phyloP scores from a whole-genome alignment of 1,284 basidiomycete genomes.

The Irpex sp. region DNA sequence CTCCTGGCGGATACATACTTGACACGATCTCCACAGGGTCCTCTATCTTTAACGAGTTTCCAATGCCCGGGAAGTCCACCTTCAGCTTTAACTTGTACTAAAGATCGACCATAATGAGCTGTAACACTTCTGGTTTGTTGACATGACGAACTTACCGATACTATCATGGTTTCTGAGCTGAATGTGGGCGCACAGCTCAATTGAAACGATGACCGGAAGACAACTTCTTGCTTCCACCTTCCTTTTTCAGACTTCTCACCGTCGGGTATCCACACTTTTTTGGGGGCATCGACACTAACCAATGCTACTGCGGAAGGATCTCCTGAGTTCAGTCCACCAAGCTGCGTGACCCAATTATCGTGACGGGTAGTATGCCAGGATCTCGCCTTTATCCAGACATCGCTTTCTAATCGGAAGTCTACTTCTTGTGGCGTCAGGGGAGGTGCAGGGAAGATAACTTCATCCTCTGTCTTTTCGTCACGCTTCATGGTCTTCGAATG shows the following conservation, averaged over 20 bases:
- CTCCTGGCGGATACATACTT: not conserved
- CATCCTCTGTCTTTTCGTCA: not conserved
- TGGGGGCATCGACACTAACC: conserved; percentile 2
- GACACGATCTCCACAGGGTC: conserved; percentile 6
- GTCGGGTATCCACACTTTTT: conserved; percentile 16
- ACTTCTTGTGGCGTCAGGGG: not conserved
- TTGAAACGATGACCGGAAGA: conserved; percentile 11
- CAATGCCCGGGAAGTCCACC: conserved; percentile 12
- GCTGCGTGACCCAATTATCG: not conserved
- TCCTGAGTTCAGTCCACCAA: not conserved
- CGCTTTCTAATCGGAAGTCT: conserved; percentile 2
- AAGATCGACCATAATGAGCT: not conserved
- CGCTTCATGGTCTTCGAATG: not conserved
- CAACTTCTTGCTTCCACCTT: conserved; percentile 16
- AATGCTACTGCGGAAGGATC: not conserved
- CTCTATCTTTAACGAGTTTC: conserved; percentile 5
- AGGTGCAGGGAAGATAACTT: conserved; percentile 1
- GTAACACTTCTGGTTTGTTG: not conserved
- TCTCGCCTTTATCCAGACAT: not conserved
- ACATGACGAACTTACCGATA: not conserved
- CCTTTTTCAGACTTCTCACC: conserved; percentile 10
- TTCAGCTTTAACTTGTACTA: conserved; percentile 10
- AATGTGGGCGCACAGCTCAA: conserved; percentile 9
- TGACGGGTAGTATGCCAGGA: not conserved
- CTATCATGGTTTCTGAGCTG: not conserved